Base-by-base conservation (phyloP, 495 filamentous ascomycete genomes). In the Xylaria venustula region DNA sequence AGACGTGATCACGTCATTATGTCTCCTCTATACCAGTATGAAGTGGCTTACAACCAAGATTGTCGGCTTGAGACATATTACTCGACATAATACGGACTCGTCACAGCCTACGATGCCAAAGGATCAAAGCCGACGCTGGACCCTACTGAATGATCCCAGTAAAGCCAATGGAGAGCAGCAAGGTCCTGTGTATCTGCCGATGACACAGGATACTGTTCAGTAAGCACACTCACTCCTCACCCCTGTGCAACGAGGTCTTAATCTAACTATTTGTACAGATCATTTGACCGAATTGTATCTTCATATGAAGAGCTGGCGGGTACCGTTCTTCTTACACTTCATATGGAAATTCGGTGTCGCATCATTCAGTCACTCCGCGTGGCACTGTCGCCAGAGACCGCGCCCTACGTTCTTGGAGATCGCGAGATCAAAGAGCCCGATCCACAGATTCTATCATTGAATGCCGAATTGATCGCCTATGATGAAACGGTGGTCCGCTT, bases 21-120 rank as follows among this genome's bases (percentile, higher is more conserved):
- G 91, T 62, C 83, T 97, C 47, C 81, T 99, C 20, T 92, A 94
- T 70, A 96, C 90, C 60, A 97, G 93, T 81, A 96, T 97, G 93
- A 90, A 94, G 82, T 98, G 94, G 94, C 87, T 98, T 23, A 87
- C 89, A 55, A 88, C 85, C 65, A 91, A 91, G 71, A 83, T 96
- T 17, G 69, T 78, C 12, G 81, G 89, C 54, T 81, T 98, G 37
- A 86, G 93, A 23, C 86, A 89, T 63, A 88, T 96, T 62, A 90
- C 82, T 25, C 64, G 70, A 40, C 81, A 82, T 57, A 77, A 83
- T 51, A 77, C 76, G 0, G 81, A 85, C 65, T 81, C 81, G 12
- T 79, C 80, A 17, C 75, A 75, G 41, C 68, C 78, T 5, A 75
- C 67, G 23, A 65, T 80, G 51, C 76, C 77, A 20, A 80, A 74